Evolutionary conservation across 2,329 filamentous ascomycete genomes (phyloP).

Genomic region (Sclerotinia nivalis): DNA sequence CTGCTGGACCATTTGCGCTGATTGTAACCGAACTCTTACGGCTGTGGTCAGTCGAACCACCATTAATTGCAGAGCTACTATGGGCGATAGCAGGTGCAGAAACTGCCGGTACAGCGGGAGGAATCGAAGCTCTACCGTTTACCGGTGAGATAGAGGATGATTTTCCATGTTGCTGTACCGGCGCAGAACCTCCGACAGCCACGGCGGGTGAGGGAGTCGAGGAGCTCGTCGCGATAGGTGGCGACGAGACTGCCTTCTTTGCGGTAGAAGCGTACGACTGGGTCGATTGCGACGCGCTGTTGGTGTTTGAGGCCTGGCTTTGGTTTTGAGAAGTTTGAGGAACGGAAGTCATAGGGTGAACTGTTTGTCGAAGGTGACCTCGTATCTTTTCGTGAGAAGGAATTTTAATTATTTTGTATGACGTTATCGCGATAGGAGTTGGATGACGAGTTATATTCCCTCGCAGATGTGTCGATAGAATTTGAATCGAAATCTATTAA

Average conservation of each 20-base stretch:
- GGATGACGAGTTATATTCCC: conserved; percentile 23
- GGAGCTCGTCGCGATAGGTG: conserved; percentile 61
- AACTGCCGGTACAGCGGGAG: conserved; percentile 64
- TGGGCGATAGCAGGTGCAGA: conserved; percentile 62
- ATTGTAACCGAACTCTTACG: conserved; percentile 92
- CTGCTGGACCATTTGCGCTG: conserved; percentile 75
- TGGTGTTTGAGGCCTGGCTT: conserved; percentile 55
- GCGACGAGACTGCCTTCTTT: conserved; percentile 63
- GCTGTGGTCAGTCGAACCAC: conserved; percentile 68
- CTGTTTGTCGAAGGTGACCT: conserved; percentile 30
- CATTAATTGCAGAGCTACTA: conserved; percentile 68
- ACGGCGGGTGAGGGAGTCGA: conserved; percentile 54
- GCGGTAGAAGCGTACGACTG: conserved; percentile 68
- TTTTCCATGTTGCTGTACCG: conserved; percentile 61
- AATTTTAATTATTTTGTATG: conserved; percentile 29
- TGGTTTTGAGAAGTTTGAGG: conserved; percentile 40
- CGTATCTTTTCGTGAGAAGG: conserved; percentile 25
- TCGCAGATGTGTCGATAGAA: conserved; percentile 37
- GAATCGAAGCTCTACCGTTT: conserved; percentile 78
- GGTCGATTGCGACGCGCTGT: conserved; percentile 55
- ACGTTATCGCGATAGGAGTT: conserved; percentile 37
- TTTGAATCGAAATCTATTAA: conserved; percentile 23
- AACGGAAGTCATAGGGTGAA: conserved; percentile 43
- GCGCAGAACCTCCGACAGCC: conserved; percentile 56
- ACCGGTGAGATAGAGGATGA: conserved; percentile 71